Base-by-base conservation (phyloP, 2,329 filamentous ascomycete genomes). In the Trichoderma sp. region DNA sequence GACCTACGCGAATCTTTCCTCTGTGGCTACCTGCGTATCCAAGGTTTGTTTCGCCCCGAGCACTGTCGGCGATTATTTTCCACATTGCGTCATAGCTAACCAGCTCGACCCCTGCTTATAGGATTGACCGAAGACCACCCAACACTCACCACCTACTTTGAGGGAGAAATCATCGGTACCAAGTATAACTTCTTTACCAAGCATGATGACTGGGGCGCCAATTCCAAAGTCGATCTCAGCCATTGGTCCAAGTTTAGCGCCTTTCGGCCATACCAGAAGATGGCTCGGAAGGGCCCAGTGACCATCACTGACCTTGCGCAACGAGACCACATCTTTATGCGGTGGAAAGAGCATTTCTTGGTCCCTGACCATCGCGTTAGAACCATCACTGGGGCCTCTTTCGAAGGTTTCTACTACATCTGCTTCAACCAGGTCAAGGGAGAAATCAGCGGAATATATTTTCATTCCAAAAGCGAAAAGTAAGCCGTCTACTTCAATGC, bases 361-460 rank as follows among this genome's bases (percentile, higher is more conserved):
- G 96, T 99, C 0, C 96, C 96, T 1, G 95, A 99, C 78, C 96
- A 99, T 80, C 89, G 93, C 17, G 94, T 98, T 23, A 89, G 92
- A 73, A 97, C 93, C 12, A 97, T 99, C 73, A 93, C 90, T 39
- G 96, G 96, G 20, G 96, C 96, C 8, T 98, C 95, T 78, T 99
- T 98, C 73, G 96, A 99, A 79, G 96, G 96, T 0, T 99, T 99
- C 80, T 99, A 98, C 81, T 99, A 99, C 79, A 98, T 99, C 75
- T 98, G 95, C 84, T 98, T 98, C 84, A 97, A 98, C 81, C 95
- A 98, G 82, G 85, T 94, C 63, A 88, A 91, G 74, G 96, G 95
- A 8, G 91, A 88, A 74, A 92, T 99, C 53, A 95, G 90, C 78
- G 96, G 96, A 20, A 97, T 98, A 72, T 99, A 99, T 82, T 99